These are phyloP conservation scores for Penicillium sp. DNA, from an alignment of 2,329 filamentous ascomycete species.

Conservation along the genomic window DNA sequence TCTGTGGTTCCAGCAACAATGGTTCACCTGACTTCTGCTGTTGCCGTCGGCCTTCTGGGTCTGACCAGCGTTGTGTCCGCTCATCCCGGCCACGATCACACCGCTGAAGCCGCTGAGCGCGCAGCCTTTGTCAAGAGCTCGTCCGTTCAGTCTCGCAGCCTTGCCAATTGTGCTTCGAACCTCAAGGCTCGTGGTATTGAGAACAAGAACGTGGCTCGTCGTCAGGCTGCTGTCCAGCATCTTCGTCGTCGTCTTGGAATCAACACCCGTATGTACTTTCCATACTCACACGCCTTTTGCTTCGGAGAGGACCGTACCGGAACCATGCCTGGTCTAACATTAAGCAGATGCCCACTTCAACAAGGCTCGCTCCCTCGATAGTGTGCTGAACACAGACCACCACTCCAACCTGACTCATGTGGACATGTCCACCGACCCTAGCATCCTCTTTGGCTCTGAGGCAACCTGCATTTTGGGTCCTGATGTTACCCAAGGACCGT, in stretches of 20 bases:
- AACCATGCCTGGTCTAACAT: not conserved
- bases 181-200: constrained; percentile 50
- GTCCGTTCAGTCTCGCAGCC: constrained; percentile 40
- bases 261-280: constrained; percentile 20
- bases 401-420: constrained; percentile 34
- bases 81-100: constrained; percentile 52
- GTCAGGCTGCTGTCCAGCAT: constrained; percentile 41
- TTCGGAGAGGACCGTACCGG: no score
- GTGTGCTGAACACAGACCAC: constrained; percentile 38
- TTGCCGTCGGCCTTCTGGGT: constrained; percentile 24
- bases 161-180: constrained; percentile 49
- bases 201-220: constrained; percentile 46
- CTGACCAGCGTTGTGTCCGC: constrained; percentile 33
- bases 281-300: no score
- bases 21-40: constrained; percentile 20
- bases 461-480: constrained; percentile 51
- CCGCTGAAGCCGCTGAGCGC: constrained; percentile 51
- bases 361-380: constrained; percentile 36
- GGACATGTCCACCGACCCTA: constrained; percentile 22
- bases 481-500: constrained; percentile 55
- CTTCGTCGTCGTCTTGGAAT: constrained; percentile 44
- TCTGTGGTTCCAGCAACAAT: constrained; percentile 8
- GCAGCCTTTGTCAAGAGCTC: constrained; percentile 45
- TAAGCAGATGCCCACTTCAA: constrained; percentile 17
- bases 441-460: constrained; percentile 31